Base-by-base conservation (phyloP, 257 asterid species). In the Rhazya stricta region DNA sequence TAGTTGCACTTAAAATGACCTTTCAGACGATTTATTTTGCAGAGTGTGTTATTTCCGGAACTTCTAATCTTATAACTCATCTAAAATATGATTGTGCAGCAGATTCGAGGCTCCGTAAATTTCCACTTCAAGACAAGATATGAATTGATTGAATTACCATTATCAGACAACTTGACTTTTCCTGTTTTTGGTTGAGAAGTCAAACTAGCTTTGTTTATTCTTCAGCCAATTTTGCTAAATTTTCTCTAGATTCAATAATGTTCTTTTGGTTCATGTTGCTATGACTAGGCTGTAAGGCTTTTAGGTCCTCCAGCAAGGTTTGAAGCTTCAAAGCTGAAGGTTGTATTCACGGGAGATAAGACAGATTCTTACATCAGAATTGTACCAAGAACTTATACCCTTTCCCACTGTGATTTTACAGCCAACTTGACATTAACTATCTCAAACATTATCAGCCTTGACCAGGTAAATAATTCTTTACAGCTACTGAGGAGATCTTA, bases 231-330 rank as follows among this genome's bases (percentile, higher is more conserved):
- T 57, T 27, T 6, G 21, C 8, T 29, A 19, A 58, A 11, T 58
- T 27, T 58, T 27, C 37, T 27, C 21, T 11, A 58, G 39, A 58
- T 29, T 3, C 12, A 30, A 3, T 58, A 25, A 57, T 57, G 69
- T 73, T 16, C 21, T 54, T 32, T 19, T 72, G 3, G 34, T 54
- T 60, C 21, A 9, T 30, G 46, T 32, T 36, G 69, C 73, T 71
- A 25, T 12, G 45, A 42, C 51, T 78, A 94, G 98, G 97, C 98
- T 77, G 97, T 84, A 16, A 73, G 89, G 76, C 91, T 91, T 18
- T 86, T 91, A 84, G 96, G 97, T 51, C 92, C 97, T 72, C 98
- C 97, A 39, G 97, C 96, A 79, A 91, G 88, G 83, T 94, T 94
- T 53, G 96, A 94, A 82, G 88, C 96, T 63, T 86, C 98, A 56